Percentiles rank a stretch among this genome's conserved stretches.
Conservation (phyloP, 495 filamentous ascomycete genomes). For the Astrocystis sublimbata region DNA sequence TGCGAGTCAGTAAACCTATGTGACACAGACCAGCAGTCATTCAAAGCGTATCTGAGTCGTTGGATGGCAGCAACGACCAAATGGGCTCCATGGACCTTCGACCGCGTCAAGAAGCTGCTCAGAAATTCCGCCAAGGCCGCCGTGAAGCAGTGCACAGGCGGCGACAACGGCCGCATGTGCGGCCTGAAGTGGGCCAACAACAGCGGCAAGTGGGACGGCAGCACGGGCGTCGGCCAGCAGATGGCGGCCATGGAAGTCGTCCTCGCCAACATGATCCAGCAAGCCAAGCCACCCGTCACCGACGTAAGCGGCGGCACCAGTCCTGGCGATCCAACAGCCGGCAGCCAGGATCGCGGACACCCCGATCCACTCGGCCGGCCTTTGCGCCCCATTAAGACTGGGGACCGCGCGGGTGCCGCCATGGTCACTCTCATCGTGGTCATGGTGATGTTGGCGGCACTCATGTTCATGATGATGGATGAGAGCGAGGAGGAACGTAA, state of each 20-base stretch:
- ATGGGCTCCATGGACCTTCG: constrained; percentile 64
- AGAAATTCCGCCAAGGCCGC: constrained; percentile 65
- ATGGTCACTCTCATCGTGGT: constrained; percentile 57
- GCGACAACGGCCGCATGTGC: constrained; percentile 62
- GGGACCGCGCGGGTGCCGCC: constrained; percentile 61
- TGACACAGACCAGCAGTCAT: constrained; percentile 67
- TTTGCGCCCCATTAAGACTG: constrained; percentile 44
- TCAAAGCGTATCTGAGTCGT: constrained; percentile 71
- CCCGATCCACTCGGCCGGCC: constrained; percentile 23
- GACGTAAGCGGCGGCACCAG: constrained; percentile 73
- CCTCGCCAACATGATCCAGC: constrained; percentile 57
- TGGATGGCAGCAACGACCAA: constrained; percentile 76
- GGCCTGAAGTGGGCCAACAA: constrained; percentile 67
- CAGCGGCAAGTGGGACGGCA: constrained; percentile 53
- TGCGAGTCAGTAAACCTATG: constrained; percentile 67
- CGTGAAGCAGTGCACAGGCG: constrained; percentile 63
- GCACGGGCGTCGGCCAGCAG: constrained; percentile 65
- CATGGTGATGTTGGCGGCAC: constrained; percentile 29
- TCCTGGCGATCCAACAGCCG: constrained; percentile 68
- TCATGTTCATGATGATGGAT: constrained; percentile 42
- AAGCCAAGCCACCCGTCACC: constrained; percentile 57
- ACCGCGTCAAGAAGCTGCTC: constrained; percentile 63
- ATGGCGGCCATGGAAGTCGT: constrained; percentile 70
- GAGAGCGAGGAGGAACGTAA: constrained; percentile 29
- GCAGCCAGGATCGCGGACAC: constrained; percentile 45